Conservation (phyloP, 2,329 filamentous ascomycete genomes). For the Fusarium chlamydosporum region DNA sequence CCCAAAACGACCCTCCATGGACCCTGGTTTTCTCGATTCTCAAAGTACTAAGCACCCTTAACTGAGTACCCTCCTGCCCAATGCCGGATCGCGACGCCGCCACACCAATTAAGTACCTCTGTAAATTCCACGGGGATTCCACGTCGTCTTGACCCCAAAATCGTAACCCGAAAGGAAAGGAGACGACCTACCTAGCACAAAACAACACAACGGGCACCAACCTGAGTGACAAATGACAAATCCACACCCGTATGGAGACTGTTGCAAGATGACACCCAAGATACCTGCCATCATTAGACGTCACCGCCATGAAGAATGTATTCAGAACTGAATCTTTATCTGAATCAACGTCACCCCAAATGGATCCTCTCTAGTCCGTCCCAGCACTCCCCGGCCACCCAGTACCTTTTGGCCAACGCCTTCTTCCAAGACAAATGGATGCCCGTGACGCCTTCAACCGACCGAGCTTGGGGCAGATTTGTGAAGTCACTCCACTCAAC, state of each 20-base stretch:
- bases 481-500: conserved; percentile 38
- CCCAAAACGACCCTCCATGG: conserved; percentile 27
- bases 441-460: conserved; percentile 42
- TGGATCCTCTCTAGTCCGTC: conserved; percentile 36
- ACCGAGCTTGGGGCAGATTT: conserved; percentile 32
- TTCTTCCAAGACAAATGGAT: conserved; percentile 41
- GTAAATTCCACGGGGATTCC: conserved; percentile 34
- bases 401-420: conserved; percentile 39
- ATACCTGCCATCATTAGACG: conserved; percentile 25
- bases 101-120: conserved; percentile 24
- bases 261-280: conserved; percentile 36
- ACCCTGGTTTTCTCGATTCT: conserved; percentile 36
- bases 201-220: conserved; percentile 12
- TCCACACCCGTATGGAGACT: conserved; percentile 31
- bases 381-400: conserved; percentile 31
- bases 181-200: conserved; percentile 7
- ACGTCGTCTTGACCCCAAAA: conserved; percentile 37
- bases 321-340: conserved; percentile 23
- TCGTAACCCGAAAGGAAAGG: conserved; percentile 37
- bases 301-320: conserved; percentile 36
- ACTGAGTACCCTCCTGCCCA: conserved; percentile 17
- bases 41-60: background rate
- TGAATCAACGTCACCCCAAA: conserved; percentile 41
- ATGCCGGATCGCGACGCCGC: conserved; percentile 35
- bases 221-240: conserved; percentile 33